phyloP scores from a whole-genome alignment of 2,329 filamentous ascomycete genomes.

The Colletotrichum spaethianum region DNA sequence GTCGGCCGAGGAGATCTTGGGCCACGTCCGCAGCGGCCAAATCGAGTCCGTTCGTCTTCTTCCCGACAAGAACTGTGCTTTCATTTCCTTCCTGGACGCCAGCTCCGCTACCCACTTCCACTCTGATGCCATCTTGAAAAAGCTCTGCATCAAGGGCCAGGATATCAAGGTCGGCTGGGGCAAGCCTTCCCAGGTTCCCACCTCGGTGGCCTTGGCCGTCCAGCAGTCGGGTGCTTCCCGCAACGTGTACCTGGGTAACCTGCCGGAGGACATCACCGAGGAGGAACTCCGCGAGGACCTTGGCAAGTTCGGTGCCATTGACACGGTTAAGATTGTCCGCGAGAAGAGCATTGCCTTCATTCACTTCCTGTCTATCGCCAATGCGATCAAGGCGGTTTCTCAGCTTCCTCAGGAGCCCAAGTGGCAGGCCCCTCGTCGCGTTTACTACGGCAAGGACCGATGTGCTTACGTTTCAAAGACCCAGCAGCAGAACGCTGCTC shows the following conservation, averaged over 20 bases:
- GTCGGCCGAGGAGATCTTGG: constrained; percentile 94
- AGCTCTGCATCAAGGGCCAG: constrained; percentile 97
- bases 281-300: constrained; percentile 95
- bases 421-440: constrained; percentile 94
- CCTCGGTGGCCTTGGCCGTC: constrained; percentile 95
- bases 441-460: constrained; percentile 98
- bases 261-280: constrained; percentile 90
- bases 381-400: constrained; percentile 97
- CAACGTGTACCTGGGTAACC: constrained; percentile 96
- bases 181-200: constrained; percentile 97
- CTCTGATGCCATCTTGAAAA: constrained; percentile 99
- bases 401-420: constrained; percentile 96
- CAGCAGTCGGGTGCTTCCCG: constrained; percentile 97
- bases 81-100: constrained; percentile 98
- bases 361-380: constrained; percentile 96
- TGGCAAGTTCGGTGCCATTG: constrained; percentile 95
- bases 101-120: constrained; percentile 99
- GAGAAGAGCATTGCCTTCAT: constrained; percentile 99
- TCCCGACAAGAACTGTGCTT: constrained; percentile 99
- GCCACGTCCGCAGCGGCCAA: constrained; percentile 96
- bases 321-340: constrained; percentile 96
- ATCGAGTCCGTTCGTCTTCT: constrained; percentile 98
- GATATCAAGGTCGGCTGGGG: constrained; percentile 99
- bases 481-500: constrained; percentile 98
- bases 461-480: constrained; percentile 99